Conservation (phyloP, 2,329 filamentous ascomycete species). For the Zasmidium cellare region DNA sequence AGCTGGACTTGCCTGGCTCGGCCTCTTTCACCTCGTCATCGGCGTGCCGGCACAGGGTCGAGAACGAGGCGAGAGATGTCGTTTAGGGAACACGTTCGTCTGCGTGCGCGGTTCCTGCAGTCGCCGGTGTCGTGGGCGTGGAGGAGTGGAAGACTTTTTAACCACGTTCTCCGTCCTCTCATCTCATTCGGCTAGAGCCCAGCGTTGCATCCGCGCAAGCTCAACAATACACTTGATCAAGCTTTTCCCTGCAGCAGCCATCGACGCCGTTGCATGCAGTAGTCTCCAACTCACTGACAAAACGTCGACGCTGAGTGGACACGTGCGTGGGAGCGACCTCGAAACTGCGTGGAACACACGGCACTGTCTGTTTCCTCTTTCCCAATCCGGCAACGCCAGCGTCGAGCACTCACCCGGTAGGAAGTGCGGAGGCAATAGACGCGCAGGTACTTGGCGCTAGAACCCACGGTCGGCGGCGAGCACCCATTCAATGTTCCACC, state of each 20-base stretch:
- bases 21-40: neutral
- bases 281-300: neutral
- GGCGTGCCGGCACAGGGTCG: neutral
- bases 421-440: neutral
- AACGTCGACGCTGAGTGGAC: neutral
- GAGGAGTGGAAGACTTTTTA: neutral
- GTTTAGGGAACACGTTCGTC: neutral
- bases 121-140: neutral
- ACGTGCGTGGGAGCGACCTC: neutral
- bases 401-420: neutral
- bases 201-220: conserved; percentile 6
- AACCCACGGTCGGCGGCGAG: neutral
- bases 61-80: neutral
- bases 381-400: neutral
- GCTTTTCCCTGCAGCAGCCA: neutral
- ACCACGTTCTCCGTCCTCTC: neutral
- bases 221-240: conserved; percentile 1
- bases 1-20: too few species aligned
- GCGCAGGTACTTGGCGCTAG: neutral
- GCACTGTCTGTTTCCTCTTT: neutral
- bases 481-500: neutral
- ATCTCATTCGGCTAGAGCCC: neutral
- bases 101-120: neutral
- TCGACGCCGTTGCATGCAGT: conserved; percentile 1
- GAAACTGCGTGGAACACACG: neutral